A percentile compares a stretch with the other conserved stretches of the same genome.
phyloP scores from a whole-genome alignment of 2,329 filamentous ascomycete species.

The Fusarium sp. region DNA sequence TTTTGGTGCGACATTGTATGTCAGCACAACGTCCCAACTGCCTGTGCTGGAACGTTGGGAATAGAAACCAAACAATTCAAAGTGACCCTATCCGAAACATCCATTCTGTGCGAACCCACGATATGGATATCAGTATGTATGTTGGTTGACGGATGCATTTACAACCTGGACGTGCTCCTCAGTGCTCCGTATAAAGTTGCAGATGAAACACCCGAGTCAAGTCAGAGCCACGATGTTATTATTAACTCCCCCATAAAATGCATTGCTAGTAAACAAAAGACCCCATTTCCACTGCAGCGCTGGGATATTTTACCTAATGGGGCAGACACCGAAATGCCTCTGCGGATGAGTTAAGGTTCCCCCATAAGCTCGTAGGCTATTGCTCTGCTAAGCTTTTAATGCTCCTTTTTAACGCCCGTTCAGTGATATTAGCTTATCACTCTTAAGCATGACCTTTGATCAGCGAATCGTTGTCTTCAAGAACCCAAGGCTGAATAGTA shows the following conservation, averaged over 20 bases:
- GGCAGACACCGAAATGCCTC: constrained; percentile 33
- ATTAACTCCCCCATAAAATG: constrained; percentile 15
- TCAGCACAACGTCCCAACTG: background rate
- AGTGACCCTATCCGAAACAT: constrained; percentile 6
- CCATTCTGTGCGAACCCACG: constrained; percentile 1
- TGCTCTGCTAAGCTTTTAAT: background rate
- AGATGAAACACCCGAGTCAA: constrained; percentile 35
- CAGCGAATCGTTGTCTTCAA: constrained; percentile 5
- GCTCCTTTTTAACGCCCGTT: constrained; percentile 7
- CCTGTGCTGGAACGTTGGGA: constrained; percentile 3
- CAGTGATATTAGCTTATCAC: background rate
- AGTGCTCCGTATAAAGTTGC: constrained; percentile 4
- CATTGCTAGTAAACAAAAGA: constrained; percentile 11
- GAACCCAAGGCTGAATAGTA: constrained; percentile 2
- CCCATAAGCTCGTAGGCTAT: constrained; percentile 11
- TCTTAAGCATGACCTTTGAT: background rate
- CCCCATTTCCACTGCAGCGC: constrained; percentile 2
- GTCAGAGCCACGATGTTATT: constrained; percentile 21
- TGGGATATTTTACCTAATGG: constrained; percentile 27
- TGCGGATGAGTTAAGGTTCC: constrained; percentile 23
- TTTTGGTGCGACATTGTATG: constrained; percentile 20
- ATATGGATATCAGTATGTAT: background rate
- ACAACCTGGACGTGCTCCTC: background rate
- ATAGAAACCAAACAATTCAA: constrained; percentile 11
- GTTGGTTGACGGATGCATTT: background rate